Percentiles rank a stretch among this genome's conserved stretches.
phyloP scores from a whole-genome alignment of 371 early-diverging fungal species.

The Mortierella sp. region DNA sequence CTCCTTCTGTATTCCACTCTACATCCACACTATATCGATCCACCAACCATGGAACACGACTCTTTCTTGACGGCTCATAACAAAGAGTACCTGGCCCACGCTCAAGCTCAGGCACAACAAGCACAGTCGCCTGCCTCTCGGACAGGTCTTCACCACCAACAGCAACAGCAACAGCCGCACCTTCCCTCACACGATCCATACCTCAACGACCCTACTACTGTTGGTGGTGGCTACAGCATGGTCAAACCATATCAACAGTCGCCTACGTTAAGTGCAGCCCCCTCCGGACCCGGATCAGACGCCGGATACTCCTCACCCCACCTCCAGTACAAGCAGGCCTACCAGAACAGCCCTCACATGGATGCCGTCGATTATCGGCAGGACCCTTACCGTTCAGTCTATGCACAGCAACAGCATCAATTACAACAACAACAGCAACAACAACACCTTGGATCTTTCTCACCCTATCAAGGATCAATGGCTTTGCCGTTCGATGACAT shows the following conservation, averaged over 20 bases:
- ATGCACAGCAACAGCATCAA: slow-evolving; percentile 41
- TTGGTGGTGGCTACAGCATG: background rate
- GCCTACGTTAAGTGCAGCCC: slow-evolving; percentile 6
- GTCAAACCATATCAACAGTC: slow-evolving; percentile 8
- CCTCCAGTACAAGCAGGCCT: slow-evolving; percentile 12
- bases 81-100: slow-evolving; percentile 25
- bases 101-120: slow-evolving; percentile 13
- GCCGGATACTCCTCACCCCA: background rate
- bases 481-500: slow-evolving; percentile 23
- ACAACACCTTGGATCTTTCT: slow-evolving; percentile 15
- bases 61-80: slow-evolving; percentile 28
- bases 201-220: background rate
- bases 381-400: slow-evolving; percentile 52
- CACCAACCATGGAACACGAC: slow-evolving; percentile 30
- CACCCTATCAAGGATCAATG: slow-evolving; percentile 24
- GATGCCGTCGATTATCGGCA: background rate
- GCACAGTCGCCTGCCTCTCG: background rate
- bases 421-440: slow-evolving; percentile 21
- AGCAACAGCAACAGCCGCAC: background rate
- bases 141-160: background rate
- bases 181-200: background rate
- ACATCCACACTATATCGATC: background rate
- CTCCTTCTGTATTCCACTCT: background rate
- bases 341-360: slow-evolving; percentile 13
- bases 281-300: slow-evolving; percentile 11